A percentile compares a stretch with the other conserved stretches of the same genome.
These are phyloP conservation scores for Malus hybrid DNA, from an alignment of 331 rosid genomes.

Conservation along the genomic window DNA sequence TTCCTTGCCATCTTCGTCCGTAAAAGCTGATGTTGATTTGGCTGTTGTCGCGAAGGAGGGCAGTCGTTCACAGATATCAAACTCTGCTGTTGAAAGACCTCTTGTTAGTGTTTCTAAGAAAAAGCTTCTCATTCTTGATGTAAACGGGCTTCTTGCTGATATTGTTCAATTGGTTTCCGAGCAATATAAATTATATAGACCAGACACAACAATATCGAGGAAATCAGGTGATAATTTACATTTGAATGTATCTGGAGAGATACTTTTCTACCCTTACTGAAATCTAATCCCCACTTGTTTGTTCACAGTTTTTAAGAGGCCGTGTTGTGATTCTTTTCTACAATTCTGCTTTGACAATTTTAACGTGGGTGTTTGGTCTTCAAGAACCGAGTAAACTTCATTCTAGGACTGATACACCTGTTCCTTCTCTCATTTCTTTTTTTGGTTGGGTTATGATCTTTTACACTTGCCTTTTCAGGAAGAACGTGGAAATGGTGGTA, in stretches of 20 bases:
- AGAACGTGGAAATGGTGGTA: constrained; percentile 46
- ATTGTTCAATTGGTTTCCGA: constrained; percentile 28
- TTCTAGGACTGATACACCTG: constrained; percentile 18
- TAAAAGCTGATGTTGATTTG: constrained; percentile 24
- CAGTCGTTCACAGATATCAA: constrained; percentile 21
- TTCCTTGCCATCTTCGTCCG: constrained; percentile 4
- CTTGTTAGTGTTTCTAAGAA: constrained; percentile 30
- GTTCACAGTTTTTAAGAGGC: constrained; percentile 85
- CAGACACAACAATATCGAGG: constrained; percentile 39
- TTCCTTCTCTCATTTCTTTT: not conserved
- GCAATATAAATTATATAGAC: constrained; percentile 8
- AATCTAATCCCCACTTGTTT: constrained; percentile 4
- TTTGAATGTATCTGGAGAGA: constrained; percentile 9
- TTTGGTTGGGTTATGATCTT: not conserved
- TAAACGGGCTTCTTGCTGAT: constrained; percentile 93
- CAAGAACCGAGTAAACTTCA: constrained; percentile 69
- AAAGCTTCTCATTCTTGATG: constrained; percentile 90
- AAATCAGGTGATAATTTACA: constrained; percentile 55
- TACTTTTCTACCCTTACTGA: not conserved
- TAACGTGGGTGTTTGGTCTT: constrained; percentile 89
- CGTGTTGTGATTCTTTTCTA: constrained; percentile 67
- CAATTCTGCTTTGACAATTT: constrained; percentile 77
- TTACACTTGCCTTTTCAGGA: constrained; percentile 36
- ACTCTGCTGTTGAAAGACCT: constrained; percentile 27
- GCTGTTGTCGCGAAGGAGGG: constrained; percentile 21